Base-by-base conservation (phyloP, 164 flowering plant species). In the Berberis vulgaris region DNA sequence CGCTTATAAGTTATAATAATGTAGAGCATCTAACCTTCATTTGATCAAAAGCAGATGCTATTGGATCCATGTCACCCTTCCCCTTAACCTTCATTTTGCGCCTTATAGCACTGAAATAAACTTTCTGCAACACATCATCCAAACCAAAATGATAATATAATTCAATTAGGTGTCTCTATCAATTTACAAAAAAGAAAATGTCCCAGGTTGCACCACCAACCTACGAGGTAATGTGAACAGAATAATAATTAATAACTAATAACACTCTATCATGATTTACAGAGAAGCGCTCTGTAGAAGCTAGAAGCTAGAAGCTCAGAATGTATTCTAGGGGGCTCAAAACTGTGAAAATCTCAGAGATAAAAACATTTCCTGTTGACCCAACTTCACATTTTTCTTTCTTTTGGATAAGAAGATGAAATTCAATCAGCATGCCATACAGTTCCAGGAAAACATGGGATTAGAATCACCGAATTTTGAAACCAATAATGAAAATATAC, bases 41-140 rank as follows among this genome's bases (percentile, higher is more conserved):
- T 66, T 77, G 64, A 57, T 93, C 96, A 80, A 93, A 93, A 60
- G 92, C 97, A 62, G 82, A 78, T 70, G 71, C 84, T 45, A 93
- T 88, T n/a, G 98, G 97, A 82, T 93, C 96, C 73, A 84, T 46
- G 7, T 91, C 94, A 69, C 72, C 91, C 77, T 80, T 84, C 70
- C 69, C 87, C 76, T 80, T 80, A 42, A 67, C 71, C 65, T 63
- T 66, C 59, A 67, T 76, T 71, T 66, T 79, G 67, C 62, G 79
- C 62, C 57, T 8, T 75, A 65, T 83, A 71, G 66, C 76, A 5
- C 72, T 73, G 45, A 73, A 60, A 71, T 80, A 86, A 54, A 46
- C 62, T 78, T 78, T 81, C 97, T 93, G 92, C 83, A 82, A 71
- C 65, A 72, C 43, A 63, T 7, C 40, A 55, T 39, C 55, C 53